A percentile compares a stretch with the other conserved stretches of the same genome.
Evolutionary conservation across 345 rosid species (phyloP).

Genomic region (Brassica carinata): DNA sequence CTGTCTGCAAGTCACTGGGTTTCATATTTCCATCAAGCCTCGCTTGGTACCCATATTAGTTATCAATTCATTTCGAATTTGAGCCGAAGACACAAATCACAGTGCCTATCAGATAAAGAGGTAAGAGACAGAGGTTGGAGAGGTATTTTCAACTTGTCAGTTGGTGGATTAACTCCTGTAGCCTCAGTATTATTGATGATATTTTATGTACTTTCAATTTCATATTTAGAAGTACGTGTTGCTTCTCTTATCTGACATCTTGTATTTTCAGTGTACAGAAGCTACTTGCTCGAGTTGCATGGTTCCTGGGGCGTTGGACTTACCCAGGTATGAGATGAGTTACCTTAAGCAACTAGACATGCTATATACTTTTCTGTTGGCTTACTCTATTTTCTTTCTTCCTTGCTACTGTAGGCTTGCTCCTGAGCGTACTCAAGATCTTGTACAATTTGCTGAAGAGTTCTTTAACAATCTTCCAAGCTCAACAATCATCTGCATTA

Average conservation of each 20-base stretch:
- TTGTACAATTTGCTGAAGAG: constrained; percentile 59
- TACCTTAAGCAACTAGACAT: constrained; percentile 21
- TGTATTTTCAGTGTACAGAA: constrained; percentile 48
- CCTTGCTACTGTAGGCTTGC: constrained; percentile 64
- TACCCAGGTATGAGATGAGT: constrained; percentile 54
- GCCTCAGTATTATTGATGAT: constrained; percentile 8
- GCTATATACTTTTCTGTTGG: constrained; percentile 18
- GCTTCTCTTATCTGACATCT: constrained; percentile 33
- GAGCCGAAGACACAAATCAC: constrained; percentile 43
- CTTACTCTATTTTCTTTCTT: constrained; percentile 36
- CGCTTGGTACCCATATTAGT: constrained; percentile 75
- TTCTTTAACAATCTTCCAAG: constrained; percentile 66
- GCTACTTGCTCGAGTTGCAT: constrained; percentile 41
- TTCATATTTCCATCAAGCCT: constrained; percentile 94
- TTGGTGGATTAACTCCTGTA: constrained; percentile 17
- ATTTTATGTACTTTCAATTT: constrained; percentile 1
- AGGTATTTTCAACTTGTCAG: constrained; percentile 24
- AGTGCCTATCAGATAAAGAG: constrained; percentile 43
- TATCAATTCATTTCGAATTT: constrained; percentile 58
- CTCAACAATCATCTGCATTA: constrained; percentile 66
- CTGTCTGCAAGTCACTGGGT: constrained; percentile 89
- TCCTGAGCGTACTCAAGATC: constrained; percentile 65
- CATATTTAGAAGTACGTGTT: constrained; percentile 1
- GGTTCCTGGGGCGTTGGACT: constrained; percentile 40
- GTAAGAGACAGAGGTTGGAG: constrained; percentile 38